Evolutionary conservation across 2,329 filamentous ascomycete species (phyloP), one percentile per base, ranked within the genome.

Genomic region (Colletotrichum musae): DNA sequence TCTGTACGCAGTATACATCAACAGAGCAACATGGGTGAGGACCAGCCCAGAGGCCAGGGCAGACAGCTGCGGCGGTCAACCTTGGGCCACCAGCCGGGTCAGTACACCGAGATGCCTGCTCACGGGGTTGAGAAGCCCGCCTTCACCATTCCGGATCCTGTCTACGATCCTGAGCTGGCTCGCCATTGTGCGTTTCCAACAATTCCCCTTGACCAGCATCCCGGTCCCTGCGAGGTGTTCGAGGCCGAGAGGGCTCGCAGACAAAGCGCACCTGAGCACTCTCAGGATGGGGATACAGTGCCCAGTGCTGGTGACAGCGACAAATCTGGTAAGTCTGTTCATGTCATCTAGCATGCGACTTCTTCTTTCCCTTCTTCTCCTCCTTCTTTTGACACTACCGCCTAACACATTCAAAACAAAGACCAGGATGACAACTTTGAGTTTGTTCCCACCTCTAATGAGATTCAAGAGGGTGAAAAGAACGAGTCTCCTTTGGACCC

Each of bases 81-180:
- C 18, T n/a, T 67, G 6, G 48, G 18, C 5, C 62, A 60, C 9
- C 70, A 64, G 10, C 74, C 74, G 9, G 71, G 72, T 7, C 72
- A 73, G 1, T 79, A 80, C 51, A 62, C 64, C 13, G 74, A 78
- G 43, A n/a, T 43, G 13, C 51, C 62, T 18, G 64, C 36, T n/a
- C 28, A 15, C 4, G 62, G 62, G 3, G 51, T 70, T 10, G 47
- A 70, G 32, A 56, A 21, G 9, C 63, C 67, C 24, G 52, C 57
- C 13, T 68, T 63, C 64, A 67, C 69, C 9, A 71, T 76, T 45
- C 72, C 72, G 1, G 71, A 72, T 39, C 66, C 75, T 12, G 41
- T 72, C 21, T 80, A 75, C 62, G 74, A 77, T 58, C 68, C 68
- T 3, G 72, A 71, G 18, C 73, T 77, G 32, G 57, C 74, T 21